phyloP scores from a whole-genome alignment of 108 stramenopile species.

The Epipyxis sp. region DNA sequence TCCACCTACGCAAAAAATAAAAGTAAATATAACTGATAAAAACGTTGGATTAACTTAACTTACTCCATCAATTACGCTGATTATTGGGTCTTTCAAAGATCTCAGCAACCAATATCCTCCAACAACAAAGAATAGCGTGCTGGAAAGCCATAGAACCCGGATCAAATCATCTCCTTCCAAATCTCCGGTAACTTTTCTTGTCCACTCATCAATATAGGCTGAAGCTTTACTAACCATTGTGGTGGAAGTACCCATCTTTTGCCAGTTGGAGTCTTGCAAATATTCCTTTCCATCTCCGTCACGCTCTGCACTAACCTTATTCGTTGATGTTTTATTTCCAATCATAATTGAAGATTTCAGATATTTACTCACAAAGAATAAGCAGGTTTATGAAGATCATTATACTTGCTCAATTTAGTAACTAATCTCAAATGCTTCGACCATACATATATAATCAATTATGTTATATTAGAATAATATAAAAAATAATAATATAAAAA shows the following conservation, averaged over 20 bases:
- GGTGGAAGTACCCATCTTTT: constrained; percentile 19
- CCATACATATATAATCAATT: too few species aligned
- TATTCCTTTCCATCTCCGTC: background rate
- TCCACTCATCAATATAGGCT: background rate
- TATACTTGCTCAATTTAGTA: too few species aligned
- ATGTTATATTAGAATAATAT: too few species aligned
- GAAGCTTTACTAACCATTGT: background rate
- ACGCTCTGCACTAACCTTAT: background rate
- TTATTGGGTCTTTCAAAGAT: constrained; percentile 84
- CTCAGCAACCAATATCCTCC: constrained; percentile 94
- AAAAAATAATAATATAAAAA: too few species aligned
- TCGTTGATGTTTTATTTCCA: too few species aligned
- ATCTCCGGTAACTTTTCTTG: background rate
- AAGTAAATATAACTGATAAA: background rate
- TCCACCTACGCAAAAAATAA: constrained; percentile 46
- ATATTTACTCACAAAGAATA: too few species aligned
- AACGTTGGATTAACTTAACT: background rate
- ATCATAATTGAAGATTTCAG: too few species aligned
- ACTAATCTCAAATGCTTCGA: too few species aligned
- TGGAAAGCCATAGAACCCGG: constrained; percentile 76
- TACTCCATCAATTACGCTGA: constrained; percentile 80
- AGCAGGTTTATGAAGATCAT: too few species aligned
- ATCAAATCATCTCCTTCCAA: constrained; percentile 61
- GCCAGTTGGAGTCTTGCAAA: background rate
- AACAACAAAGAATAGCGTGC: constrained; percentile 94